These are phyloP conservation scores for Diaporthe destruens DNA, from an alignment of 2,329 filamentous ascomycete species.

Conservation along the genomic window DNA sequence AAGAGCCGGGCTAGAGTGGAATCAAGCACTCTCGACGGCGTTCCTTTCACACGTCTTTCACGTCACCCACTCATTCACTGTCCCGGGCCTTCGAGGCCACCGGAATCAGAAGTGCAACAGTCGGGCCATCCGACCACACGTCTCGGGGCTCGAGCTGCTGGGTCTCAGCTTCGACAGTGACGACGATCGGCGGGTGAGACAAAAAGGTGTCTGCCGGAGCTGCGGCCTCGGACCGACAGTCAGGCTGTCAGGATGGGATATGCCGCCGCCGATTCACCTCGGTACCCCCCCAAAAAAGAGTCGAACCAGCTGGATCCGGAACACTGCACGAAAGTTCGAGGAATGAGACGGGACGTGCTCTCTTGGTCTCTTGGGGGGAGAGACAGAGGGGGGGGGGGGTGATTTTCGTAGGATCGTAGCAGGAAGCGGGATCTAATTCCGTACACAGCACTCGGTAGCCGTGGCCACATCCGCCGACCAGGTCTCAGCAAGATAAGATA, in stretches of 20 bases:
- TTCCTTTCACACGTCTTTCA: background rate
- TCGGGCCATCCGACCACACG: slow-evolving; percentile 33
- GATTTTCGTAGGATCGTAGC: slow-evolving; percentile 36
- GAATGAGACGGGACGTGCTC: slow-evolving; percentile 14
- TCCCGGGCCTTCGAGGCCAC: slow-evolving; percentile 30
- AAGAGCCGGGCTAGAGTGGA: slow-evolving; percentile 13
- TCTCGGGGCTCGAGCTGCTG: slow-evolving; percentile 19
- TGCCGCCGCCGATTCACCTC: slow-evolving; percentile 22
- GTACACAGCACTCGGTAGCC: background rate
- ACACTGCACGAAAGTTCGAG: background rate
- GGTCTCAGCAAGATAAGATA: background rate
- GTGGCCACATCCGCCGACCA: slow-evolving; percentile 34
- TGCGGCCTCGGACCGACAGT: slow-evolving; percentile 23
- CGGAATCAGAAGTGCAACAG: slow-evolving; percentile 32
- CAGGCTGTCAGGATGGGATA: background rate
- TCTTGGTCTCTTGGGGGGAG: background rate
- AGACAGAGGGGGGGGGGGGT: no score
- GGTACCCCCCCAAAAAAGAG: background rate
- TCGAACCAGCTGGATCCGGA: slow-evolving; percentile 25
- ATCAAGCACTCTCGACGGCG: slow-evolving; percentile 10
- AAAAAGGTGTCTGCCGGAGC: slow-evolving; percentile 27
- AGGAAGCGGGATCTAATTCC: slow-evolving; percentile 39
- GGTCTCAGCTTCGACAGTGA: slow-evolving; percentile 29
- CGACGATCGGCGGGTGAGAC: slow-evolving; percentile 27
- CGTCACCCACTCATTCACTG: background rate